Base-by-base conservation (phyloP, 2,329 filamentous ascomycete species). In the Ophiostoma fasciatum region DNA sequence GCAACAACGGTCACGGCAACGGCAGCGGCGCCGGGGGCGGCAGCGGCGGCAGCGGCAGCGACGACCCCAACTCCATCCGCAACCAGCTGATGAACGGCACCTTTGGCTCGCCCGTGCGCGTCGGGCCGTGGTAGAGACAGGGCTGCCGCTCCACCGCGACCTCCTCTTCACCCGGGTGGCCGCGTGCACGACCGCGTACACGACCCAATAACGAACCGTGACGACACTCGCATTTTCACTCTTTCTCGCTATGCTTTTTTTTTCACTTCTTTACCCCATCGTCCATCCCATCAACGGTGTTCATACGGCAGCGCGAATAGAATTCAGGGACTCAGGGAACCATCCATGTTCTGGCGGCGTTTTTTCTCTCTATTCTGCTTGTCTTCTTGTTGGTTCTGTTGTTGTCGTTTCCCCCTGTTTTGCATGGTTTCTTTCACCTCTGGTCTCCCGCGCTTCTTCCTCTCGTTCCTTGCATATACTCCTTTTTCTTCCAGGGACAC, bases 1-100 rank as follows among this genome's bases (percentile, higher is more conserved):
- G 23, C 4, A 25, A 25, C 23, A 25, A 25, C 23, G n/a, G n/a
- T n/a, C n/a, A n/a, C n/a, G n/a, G n/a, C n/a, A n/a, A n/a, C n/a
- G n/a, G n/a, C n/a, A n/a, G 68, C 72, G 21, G 66, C 65, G 19
- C 19, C 13, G 28, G 26, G 28, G 78, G 75, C 43, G 64, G 92
- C 25, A 78, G 78, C 26, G 93, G 84, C 82, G 81, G 84, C 63
- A 74, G 69, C 14, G 56, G 51, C 22, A 51, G 58, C 14, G 64
- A 58, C 17, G 66, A 72, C 28, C 59, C 64, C 29, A 62, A 61
- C 46, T 78, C 72, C 10, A 74, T 78, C 31, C 59, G 74, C 21
- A 71, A 72, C 49, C 71, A 78, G 51, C 58, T 78, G 21, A 62
- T 78, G 46, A 71, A 66, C 41, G 71, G 71, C 30, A 63, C 65